phyloP scores from a whole-genome alignment of 2,329 filamentous ascomycete genomes.

The Penicillium sp. region DNA sequence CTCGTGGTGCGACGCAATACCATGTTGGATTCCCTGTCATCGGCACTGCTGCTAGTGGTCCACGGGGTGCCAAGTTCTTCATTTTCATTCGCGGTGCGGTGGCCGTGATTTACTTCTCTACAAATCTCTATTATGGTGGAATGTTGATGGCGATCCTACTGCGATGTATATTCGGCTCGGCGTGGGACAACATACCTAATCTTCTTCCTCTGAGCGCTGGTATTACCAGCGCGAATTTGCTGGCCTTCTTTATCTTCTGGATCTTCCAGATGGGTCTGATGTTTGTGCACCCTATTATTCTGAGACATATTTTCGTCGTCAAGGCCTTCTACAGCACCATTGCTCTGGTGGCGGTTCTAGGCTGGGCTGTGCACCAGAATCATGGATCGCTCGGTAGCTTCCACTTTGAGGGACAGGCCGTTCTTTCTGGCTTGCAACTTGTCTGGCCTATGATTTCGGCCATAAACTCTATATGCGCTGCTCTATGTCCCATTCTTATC shows the following conservation, averaged over 20 bases:
- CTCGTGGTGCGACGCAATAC: conserved; percentile 19
- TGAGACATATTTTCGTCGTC: background rate
- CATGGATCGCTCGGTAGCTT: conserved; percentile 22
- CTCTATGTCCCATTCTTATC: background rate
- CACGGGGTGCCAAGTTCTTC: conserved; percentile 43
- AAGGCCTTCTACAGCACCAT: conserved; percentile 13
- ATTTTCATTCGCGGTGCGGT: conserved; percentile 33
- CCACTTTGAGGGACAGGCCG: conserved; percentile 14
- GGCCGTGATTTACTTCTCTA: conserved; percentile 26
- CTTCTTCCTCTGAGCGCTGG: background rate
- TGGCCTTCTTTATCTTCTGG: background rate
- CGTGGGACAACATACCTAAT: background rate
- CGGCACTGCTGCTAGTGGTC: conserved; percentile 32
- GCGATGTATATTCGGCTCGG: conserved; percentile 24
- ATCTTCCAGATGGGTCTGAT: background rate
- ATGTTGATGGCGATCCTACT: conserved; percentile 38
- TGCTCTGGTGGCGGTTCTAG: conserved; percentile 25
- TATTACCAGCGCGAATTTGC: background rate
- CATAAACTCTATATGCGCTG: background rate
- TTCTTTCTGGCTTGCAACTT: conserved; percentile 34
- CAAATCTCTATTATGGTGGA: conserved; percentile 30
- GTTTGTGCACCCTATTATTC: background rate
- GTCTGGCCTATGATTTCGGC: background rate
- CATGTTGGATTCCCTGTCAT: conserved; percentile 41
- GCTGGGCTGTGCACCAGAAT: conserved; percentile 33